phyloP scores from a whole-genome alignment of 495 filamentous ascomycete species.

The Emericellopsis terricola region DNA sequence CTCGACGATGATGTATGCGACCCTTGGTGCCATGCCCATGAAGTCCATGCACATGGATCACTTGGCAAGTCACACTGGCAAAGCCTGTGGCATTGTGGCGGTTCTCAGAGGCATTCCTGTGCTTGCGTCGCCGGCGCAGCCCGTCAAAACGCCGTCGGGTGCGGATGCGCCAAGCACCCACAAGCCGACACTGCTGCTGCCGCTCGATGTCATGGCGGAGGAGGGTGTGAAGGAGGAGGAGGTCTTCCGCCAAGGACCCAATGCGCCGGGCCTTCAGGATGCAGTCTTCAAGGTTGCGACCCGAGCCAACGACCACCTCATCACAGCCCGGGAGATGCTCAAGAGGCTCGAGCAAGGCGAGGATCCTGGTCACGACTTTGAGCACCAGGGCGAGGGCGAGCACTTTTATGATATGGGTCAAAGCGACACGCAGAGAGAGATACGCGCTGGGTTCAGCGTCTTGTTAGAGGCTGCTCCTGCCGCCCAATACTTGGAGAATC shows the following conservation, averaged over 20 bases:
- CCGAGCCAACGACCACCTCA: conserved; percentile 82
- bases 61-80: conserved; percentile 83
- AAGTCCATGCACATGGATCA: conserved; percentile 77
- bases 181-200: conserved; percentile 39
- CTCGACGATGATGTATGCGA: conserved; percentile 80
- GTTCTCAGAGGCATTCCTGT: conserved; percentile 70
- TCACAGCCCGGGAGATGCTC: conserved; percentile 85
- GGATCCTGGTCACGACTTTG: conserved; percentile 66
- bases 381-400: conserved; percentile 64
- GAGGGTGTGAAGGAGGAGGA: conserved; percentile 69
- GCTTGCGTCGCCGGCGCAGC: conserved; percentile 58
- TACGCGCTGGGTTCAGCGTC: conserved; percentile 55
- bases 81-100: conserved; percentile 74
- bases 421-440: conserved; percentile 19
- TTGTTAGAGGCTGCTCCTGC: conserved; percentile 67
- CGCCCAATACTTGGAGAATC: conserved; percentile 52
- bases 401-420: conserved; percentile 36
- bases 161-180: conserved; percentile 15
- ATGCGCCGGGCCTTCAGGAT: conserved; percentile 64
- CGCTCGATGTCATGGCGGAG: conserved; percentile 79
- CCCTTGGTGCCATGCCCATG: conserved; percentile 57
- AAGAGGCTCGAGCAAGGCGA: conserved; percentile 53
- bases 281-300: conserved; percentile 87
- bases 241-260: conserved; percentile 59
- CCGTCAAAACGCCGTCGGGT: conserved; percentile 21